A percentile compares a stretch with the other conserved stretches of the same genome.
These are phyloP conservation scores for Rhizoctonia solani DNA, from an alignment of 1,284 basidiomycete species.

Conservation along the genomic window DNA sequence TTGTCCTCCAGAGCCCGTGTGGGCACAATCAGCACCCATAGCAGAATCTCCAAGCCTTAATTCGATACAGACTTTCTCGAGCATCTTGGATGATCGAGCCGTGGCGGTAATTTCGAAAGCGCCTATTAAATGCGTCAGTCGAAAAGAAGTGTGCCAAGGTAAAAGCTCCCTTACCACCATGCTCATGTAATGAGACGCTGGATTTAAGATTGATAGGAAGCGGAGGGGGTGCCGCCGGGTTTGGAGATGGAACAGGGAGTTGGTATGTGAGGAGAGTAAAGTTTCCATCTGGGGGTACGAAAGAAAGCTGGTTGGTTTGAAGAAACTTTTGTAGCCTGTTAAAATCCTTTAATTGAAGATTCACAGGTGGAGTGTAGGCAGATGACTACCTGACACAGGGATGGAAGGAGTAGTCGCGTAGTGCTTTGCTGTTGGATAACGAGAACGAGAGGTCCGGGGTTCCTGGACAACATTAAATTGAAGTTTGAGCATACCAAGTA, in stretches of 20 bases:
- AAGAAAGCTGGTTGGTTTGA: constrained; percentile 72
- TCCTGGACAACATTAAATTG: constrained; percentile 52
- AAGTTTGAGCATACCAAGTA: background rate
- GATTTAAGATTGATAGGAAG: constrained; percentile 58
- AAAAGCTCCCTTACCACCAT: constrained; percentile 57
- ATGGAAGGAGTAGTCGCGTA: constrained; percentile 86
- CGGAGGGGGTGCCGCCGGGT: constrained; percentile 46
- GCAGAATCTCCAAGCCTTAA: constrained; percentile 75
- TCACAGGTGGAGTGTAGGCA: background rate
- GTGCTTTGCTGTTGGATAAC: constrained; percentile 75
- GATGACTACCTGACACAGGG: constrained; percentile 79
- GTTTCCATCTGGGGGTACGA: constrained; percentile 92
- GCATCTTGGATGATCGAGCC: constrained; percentile 65
- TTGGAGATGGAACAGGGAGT: constrained; percentile 47
- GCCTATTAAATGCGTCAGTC: constrained; percentile 51
- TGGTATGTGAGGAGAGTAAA: constrained; percentile 87
- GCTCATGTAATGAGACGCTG: constrained; percentile 60
- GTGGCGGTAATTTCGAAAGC: constrained; percentile 72
- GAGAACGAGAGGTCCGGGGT: constrained; percentile 85
- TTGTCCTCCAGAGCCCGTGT: constrained; percentile 46
- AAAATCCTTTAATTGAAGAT: background rate
- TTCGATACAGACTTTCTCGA: constrained; percentile 73
- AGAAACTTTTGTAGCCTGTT: constrained; percentile 77
- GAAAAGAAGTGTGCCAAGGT: background rate
- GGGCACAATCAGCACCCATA: constrained; percentile 64